These are phyloP conservation scores for Cercophora newfieldiana DNA, from an alignment of 495 filamentous ascomycete species.

Conservation along the genomic window DNA sequence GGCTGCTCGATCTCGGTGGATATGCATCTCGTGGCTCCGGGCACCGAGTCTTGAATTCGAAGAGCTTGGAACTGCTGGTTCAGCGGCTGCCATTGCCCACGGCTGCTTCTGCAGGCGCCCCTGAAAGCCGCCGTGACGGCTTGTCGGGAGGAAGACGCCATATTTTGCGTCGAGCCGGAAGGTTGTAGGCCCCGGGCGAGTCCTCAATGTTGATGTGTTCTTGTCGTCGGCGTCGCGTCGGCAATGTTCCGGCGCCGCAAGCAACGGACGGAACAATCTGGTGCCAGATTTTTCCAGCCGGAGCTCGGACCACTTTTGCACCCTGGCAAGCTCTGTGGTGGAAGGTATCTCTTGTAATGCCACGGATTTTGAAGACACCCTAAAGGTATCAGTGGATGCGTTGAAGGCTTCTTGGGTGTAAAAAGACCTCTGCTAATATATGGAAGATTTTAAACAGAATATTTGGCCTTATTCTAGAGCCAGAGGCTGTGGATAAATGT, in stretches of 20 bases:
- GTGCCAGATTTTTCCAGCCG: constrained; percentile 30
- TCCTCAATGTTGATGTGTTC: neutral
- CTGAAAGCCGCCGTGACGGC: constrained; percentile 28
- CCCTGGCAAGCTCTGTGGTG: neutral
- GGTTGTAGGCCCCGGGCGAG: constrained; percentile 29
- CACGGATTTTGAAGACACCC: neutral
- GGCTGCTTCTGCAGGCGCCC: constrained; percentile 19
- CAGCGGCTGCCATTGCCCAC: constrained; percentile 27
- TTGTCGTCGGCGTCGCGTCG: neutral
- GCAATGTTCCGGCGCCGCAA: neutral
- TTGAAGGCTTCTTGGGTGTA: too few relatives aligned
- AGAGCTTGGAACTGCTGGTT: constrained; percentile 32
- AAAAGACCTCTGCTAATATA: too few relatives aligned
- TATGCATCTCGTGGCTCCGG: constrained; percentile 20
- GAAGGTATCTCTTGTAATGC: too few relatives aligned
- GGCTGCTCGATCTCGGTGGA: constrained; percentile 13
- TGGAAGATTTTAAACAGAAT: too few relatives aligned
- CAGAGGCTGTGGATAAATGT: too few relatives aligned
- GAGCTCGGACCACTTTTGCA: neutral
- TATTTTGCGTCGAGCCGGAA: constrained; percentile 26
- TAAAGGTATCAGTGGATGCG: neutral
- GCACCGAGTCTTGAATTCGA: constrained; percentile 11
- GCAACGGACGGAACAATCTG: constrained; percentile 26
- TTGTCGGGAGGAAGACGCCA: constrained; percentile 35
- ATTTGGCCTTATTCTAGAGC: too few relatives aligned